Percentiles rank a stretch among this genome's conserved stretches.
Evolutionary conservation across 352 stramenopile species (phyloP).

Genomic region (Globisporangium heterothallicum): DNA sequence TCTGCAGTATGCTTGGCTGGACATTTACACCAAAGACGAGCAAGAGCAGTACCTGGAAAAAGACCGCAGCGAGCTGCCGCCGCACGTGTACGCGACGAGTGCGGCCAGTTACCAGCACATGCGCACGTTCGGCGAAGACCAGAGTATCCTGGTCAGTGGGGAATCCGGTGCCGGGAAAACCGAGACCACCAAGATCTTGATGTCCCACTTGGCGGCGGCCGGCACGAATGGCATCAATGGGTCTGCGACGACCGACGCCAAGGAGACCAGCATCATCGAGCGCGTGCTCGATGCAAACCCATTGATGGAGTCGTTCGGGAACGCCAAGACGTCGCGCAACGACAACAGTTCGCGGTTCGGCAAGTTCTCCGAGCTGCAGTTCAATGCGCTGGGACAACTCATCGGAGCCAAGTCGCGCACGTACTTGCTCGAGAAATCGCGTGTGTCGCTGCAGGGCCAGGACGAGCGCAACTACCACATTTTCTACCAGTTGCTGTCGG

Average conservation of each 20-base stretch:
- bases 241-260: constrained; percentile 16
- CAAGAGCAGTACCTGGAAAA: constrained; percentile 77
- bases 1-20: constrained; percentile 86
- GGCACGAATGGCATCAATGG: constrained; percentile 27
- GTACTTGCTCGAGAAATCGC: constrained; percentile 86
- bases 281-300: constrained; percentile 79
- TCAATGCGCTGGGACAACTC: constrained; percentile 81
- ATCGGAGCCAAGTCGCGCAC: constrained; percentile 79
- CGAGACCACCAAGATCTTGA: constrained; percentile 95
- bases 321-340: constrained; percentile 95
- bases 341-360: constrained; percentile 95
- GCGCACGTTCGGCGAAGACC: constrained; percentile 73
- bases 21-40: constrained; percentile 83
- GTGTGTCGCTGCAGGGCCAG: constrained; percentile 87
- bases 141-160: constrained; percentile 76
- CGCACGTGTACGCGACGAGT: constrained; percentile 81
- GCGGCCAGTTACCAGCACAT: constrained; percentile 79
- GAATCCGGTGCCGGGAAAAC: constrained; percentile 94
- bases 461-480: constrained; percentile 99
- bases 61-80: constrained; percentile 62
- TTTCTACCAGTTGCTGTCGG: constrained; percentile 94
- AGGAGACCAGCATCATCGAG: constrained; percentile 76
- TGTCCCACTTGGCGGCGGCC: constrained; percentile 88
- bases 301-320: constrained; percentile 93
- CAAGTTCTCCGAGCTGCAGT: constrained; percentile 95